Base-by-base conservation (phyloP, 176 grass and related monocot genomes). In the Dendrocalamus sinicus region DNA sequence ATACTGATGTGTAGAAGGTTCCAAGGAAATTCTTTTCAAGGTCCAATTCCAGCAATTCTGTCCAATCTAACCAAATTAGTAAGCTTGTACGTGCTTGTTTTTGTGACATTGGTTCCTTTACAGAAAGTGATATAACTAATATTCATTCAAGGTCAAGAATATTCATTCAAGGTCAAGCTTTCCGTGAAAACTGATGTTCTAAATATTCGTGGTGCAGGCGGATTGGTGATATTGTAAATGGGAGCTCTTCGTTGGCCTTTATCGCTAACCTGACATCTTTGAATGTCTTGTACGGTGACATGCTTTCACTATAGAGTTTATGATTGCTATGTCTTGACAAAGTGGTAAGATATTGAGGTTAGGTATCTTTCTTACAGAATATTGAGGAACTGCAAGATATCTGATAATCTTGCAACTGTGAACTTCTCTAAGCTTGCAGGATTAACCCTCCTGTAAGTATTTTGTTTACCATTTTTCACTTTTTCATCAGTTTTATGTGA, bases 301-400 rank as follows among this genome's bases (percentile, higher is more conserved):
- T 24, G 57, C 4, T 60, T 60, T 44, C 9, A 13, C 6, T 58
- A 30, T 32, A 2, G 12, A 44, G 15, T 0, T 16, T 35, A 60
- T 22, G 14, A 52, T 82, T 72, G 47, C 81, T 77, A 65, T 52
- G 66, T 14, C 20, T n/a, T 51, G 15, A 8, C 12, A 61, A 62
- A 51, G 5, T 72, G 2, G 5, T 16, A 22, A 41, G 10, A 6
- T 86, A 19, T 20, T 71, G 26, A 63, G 26, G 35, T 86, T 3
- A 2, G 9, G 51, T 64, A 35, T 82, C 17, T 65, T 85, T 78
- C 39, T 66, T 83, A 61, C 57, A 98, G 95, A 77, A 77, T 89
- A 43, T 80, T 98, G 77, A 98, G 91, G 79, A 95, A 93, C 72
- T 92, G 87, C 86, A 92, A 39, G 85, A 85, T 95, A 90, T 95